These are phyloP conservation scores for Pleomassaria siparia DNA, from an alignment of 2,329 filamentous ascomycete genomes.

Conservation along the genomic window DNA sequence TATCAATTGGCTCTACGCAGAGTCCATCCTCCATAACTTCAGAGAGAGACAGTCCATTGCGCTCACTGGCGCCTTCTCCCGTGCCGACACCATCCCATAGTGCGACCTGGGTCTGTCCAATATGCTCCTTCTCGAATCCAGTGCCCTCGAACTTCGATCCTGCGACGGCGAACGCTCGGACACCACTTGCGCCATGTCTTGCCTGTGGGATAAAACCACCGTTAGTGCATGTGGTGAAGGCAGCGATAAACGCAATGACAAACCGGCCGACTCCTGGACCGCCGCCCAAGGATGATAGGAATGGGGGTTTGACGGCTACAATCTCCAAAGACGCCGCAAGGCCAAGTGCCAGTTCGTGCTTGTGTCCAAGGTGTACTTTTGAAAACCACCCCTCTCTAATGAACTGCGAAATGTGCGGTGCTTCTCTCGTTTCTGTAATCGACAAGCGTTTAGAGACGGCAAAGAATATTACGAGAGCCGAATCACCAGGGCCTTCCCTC, in stretches of 20 bases:
- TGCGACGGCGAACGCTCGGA: slow-evolving; percentile 74
- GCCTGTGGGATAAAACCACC: slow-evolving; percentile 93
- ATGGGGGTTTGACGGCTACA: slow-evolving; percentile 24
- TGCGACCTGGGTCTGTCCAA: slow-evolving; percentile 93
- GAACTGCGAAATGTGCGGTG: slow-evolving; percentile 89
- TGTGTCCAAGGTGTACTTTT: slow-evolving; percentile 89
- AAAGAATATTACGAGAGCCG: slow-evolving; percentile 53
- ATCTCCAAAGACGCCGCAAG: not conserved
- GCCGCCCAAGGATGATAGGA: slow-evolving; percentile 41
- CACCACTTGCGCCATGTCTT: slow-evolving; percentile 80
- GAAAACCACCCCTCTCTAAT: slow-evolving; percentile 84
- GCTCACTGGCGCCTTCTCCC: slow-evolving; percentile 43
- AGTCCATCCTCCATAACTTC: slow-evolving; percentile 32
- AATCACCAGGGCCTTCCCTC: slow-evolving; percentile 77
- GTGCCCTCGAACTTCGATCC: slow-evolving; percentile 94
- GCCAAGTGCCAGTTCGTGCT: slow-evolving; percentile 19
- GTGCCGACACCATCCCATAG: slow-evolving; percentile 56
- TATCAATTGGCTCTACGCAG: slow-evolving; percentile 42
- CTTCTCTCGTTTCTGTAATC: slow-evolving; percentile 63
- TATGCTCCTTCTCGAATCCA: slow-evolving; percentile 92
- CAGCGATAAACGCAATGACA: slow-evolving; percentile 74
- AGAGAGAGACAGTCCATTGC: slow-evolving; percentile 38
- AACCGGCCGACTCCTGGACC: slow-evolving; percentile 49
- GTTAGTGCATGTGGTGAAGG: slow-evolving; percentile 79
- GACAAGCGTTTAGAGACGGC: slow-evolving; percentile 46